A percentile compares a stretch with the other conserved stretches of the same genome.
Conservation (phyloP, 2,329 filamentous ascomycete genomes). For the Hymenoscyphus linearis region DNA sequence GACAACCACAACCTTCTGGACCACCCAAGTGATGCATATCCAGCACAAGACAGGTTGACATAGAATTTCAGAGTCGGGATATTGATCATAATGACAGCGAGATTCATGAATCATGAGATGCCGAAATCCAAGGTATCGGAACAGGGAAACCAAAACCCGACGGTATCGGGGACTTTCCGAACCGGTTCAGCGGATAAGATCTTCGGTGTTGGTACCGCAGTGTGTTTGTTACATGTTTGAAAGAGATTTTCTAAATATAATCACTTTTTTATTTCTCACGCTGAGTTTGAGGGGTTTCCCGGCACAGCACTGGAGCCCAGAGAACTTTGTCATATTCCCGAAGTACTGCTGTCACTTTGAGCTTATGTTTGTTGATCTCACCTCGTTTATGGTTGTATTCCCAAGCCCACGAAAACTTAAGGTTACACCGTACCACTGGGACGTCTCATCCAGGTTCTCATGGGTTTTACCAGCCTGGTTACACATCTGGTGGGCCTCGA, state of each 20-base stretch:
- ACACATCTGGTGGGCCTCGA: not conserved
- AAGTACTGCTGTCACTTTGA: not conserved
- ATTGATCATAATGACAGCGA: not conserved
- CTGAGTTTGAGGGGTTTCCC: not conserved
- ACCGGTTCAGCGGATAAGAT: not conserved
- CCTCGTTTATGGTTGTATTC: not conserved
- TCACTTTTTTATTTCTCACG: not conserved
- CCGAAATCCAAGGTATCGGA: not conserved
- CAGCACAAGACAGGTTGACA: not conserved
- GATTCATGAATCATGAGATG: not conserved
- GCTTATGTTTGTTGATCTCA: not conserved
- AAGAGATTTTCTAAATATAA: not conserved
- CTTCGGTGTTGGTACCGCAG: not conserved
- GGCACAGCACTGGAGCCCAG: not conserved
- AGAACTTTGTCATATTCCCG: not conserved
- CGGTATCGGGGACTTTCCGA: not conserved
- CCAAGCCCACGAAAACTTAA: not conserved
- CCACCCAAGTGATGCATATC: not conserved
- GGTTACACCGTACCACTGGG: not conserved
- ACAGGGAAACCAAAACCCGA: not conserved
- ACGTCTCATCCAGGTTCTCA: not conserved
- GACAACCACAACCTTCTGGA: not conserved
- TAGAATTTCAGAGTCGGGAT: not conserved
- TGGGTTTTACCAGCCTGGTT: not conserved
- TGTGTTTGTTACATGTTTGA: not conserved